Conservation (phyloP, 75 land plant species). For the Selaginella moellendorffii region DNA sequence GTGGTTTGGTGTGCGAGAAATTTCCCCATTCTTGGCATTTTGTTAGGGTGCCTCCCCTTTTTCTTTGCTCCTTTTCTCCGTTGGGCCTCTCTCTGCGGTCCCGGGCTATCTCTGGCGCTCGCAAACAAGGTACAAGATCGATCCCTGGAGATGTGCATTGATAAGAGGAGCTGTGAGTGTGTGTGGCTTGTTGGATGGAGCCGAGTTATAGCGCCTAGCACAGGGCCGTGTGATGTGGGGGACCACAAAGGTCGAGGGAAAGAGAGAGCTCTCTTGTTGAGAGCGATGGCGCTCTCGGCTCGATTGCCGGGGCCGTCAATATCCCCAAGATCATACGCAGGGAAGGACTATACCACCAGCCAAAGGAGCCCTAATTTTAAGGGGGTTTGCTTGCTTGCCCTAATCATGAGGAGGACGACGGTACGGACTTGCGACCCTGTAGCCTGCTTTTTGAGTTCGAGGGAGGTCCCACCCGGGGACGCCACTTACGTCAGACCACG, state of each 20-base stretch:
- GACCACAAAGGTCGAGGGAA: no score
- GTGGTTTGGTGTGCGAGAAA: slow-evolving; percentile 1
- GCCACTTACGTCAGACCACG: no score
- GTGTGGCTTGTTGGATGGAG: neutral
- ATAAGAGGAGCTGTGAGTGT: neutral
- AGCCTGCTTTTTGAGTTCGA: neutral
- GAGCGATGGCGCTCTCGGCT: neutral
- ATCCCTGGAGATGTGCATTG: neutral
- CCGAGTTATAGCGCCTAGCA: neutral
- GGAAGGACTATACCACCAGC: no score
- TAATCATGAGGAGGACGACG: no score
- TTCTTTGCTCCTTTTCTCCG: neutral
- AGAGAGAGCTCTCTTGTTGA: neutral
- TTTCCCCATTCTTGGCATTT: no score
- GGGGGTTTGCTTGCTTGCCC: no score
- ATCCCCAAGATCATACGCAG: neutral
- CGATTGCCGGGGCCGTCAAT: neutral
- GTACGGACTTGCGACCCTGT: neutral
- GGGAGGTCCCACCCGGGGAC: neutral
- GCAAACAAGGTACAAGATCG: no score
- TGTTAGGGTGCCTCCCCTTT: no score
- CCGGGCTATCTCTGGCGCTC: no score
- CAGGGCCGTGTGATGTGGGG: neutral
- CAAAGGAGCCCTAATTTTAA: no score
- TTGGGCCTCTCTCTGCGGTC: no score